Base-by-base conservation (phyloP, 208 protist genomes). In the Acanthamoeba castellanii region DNA sequence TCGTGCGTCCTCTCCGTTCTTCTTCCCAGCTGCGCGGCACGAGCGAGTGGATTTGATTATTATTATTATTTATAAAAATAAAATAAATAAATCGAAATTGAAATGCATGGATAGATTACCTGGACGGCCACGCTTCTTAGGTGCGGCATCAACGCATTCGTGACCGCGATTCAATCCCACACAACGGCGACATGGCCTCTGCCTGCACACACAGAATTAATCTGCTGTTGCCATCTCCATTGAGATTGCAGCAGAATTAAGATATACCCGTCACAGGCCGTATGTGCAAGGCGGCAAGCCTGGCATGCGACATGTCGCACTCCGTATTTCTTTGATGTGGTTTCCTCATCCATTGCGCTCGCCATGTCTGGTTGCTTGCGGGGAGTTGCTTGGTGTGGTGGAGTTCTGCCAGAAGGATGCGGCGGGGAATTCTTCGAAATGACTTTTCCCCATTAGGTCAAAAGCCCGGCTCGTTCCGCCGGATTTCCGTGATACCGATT, bases 41-140 rank as follows among this genome's bases (percentile, higher is more conserved):
- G 14, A 8, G 8, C 27, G 9, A 82, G 32, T 27, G 57, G 57
- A 25, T 64, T 64, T 64, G 20, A n/a, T 42, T 27, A 76, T 13
- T 76, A 76, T 37, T 76, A 18, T 42, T 78, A 27, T 16, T 78
- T 42, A 42, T 45, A 47, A 27, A 22, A 45, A 45, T 27, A 5
- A 42, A 45, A 76, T n/a, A 47, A 78, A 34, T 34, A 42, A 47
- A 78, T 45, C 18, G 14, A 78, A 3, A 78, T 42, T 78, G 5
- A 47, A 18, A 45, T 78, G 14, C 14, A 37, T 34, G 37, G 22
- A 47, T 13, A 27, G n/a, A 27, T 45, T 64, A 88, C 81, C 81
- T n/a, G 81, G 81, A n/a, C 81, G 42, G 81, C 81, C 81, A 20
- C 81, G 81, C 27, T 88, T 88, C n/a, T 88, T 88, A 4, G 81